phyloP scores from a whole-genome alignment of 495 filamentous ascomycete species.

The Lophiostoma macrostomum region DNA sequence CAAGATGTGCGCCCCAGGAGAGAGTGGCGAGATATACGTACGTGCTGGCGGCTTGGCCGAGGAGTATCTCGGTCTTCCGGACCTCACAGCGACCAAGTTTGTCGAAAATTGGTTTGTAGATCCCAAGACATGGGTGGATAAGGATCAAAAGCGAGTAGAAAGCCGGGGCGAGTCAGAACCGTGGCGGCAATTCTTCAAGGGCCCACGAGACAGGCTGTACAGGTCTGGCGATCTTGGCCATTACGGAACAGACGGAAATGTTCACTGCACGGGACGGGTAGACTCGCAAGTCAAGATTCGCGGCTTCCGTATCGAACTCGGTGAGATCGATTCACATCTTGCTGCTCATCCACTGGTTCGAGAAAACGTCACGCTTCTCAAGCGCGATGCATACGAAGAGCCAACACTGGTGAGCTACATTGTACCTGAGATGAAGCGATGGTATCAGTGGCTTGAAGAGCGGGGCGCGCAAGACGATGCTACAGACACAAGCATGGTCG shows the following conservation, averaged over 20 bases:
- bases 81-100: constrained; percentile 77
- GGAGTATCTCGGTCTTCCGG: constrained; percentile 71
- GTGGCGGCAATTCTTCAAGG: constrained; percentile 78
- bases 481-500: constrained; percentile 53
- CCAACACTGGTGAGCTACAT: constrained; percentile 84
- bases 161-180: constrained; percentile 50
- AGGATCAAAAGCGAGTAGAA: constrained; percentile 52
- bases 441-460: constrained; percentile 63
- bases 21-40: constrained; percentile 85
- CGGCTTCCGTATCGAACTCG: constrained; percentile 91
- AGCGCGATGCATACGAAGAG: constrained; percentile 88
- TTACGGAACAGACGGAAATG: constrained; percentile 66
- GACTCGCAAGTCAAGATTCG: constrained; percentile 95
- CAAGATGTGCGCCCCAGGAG: constrained; percentile 73
- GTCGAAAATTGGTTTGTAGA: constrained; percentile 86
- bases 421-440: constrained; percentile 74
- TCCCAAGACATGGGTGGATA: constrained; percentile 65
- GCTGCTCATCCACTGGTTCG: constrained; percentile 73
- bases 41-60: constrained; percentile 87
- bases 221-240: constrained; percentile 77
- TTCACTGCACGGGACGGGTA: constrained; percentile 61
- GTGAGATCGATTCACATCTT: constrained; percentile 86
- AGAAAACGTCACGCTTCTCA: constrained; percentile 83
- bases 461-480: constrained; percentile 51
- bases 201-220: constrained; percentile 84